Base-by-base conservation (phyloP, 1,284 basidiomycete genomes). In the Melanopsichium pennsylvanicum region DNA sequence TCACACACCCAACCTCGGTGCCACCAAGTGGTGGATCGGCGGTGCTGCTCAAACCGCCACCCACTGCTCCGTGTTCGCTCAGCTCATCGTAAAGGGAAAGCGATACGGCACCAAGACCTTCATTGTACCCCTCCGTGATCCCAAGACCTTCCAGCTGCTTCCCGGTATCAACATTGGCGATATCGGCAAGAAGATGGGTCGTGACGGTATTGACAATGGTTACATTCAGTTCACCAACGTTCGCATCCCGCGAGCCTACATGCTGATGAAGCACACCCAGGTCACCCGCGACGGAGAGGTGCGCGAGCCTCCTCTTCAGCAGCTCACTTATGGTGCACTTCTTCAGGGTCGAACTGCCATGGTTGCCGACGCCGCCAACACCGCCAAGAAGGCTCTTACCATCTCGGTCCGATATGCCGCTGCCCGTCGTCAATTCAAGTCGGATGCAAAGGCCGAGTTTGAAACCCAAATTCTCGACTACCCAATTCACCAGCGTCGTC, bases 241-340 rank as follows among this genome's bases (percentile, higher is more conserved):
- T 47, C 83, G 85, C 51, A 84, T 86, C 16, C 85, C 86, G 8
- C 83, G 86, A 47, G 84, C 85, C 16, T 83, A 83, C 75, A 86
- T 86, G 84, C 83, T 86, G 70, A 86, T 86, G 85, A 86, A 86
- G 81, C 84, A 86, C 79, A 85, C 85, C 29, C 85, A 86, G 66
- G 82, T 84, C 44, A 82, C 84, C 3, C 82, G 85, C 18, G 83
- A 86, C 22, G 83, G 82, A 23, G 73, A 81, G 55, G 82, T 83
- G 26, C 75, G 72, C 26, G 81, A 83, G 69, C 83, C 85, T 47
- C 84, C 85, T 35, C 83, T 86, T 12, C 84, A 84, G 29, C 85
- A 86, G 72, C 81, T 86, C 52, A 86, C 85, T 4, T 86, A 86
- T 73, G 85, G 85, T 41, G 85, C 86, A 0, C 80, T 86, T 23